Conservation (phyloP, 805 yeast genomes). For the Schizosaccharomyces octosporus region DNA sequence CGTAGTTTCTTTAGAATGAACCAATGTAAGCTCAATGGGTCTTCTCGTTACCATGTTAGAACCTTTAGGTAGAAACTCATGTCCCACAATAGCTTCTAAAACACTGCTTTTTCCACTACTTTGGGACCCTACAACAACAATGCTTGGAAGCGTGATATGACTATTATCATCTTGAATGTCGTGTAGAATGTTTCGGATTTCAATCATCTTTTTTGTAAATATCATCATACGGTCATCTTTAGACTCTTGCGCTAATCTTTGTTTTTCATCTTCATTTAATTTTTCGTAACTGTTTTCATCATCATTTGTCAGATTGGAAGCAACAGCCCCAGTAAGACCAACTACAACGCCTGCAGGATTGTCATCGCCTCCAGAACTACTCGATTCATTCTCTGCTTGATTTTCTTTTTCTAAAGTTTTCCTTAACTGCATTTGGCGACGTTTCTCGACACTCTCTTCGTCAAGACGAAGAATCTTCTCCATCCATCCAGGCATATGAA, state of each 20-base stretch:
- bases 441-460: neutral
- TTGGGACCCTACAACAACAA: constrained; percentile 95
- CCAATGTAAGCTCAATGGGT: constrained; percentile 82
- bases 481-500: neutral
- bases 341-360: neutral
- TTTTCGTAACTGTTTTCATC: neutral
- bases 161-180: constrained; percentile 55
- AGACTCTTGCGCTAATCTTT: constrained; percentile 12
- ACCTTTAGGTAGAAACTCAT: constrained; percentile 90
- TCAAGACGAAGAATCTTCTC: neutral
- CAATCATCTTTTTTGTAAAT: constrained; percentile 88
- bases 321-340: neutral
- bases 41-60: constrained; percentile 94
- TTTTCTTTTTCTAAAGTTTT: neutral
- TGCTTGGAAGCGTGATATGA: constrained; percentile 84
- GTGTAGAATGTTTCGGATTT: constrained; percentile 56
- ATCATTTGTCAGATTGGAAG: neutral
- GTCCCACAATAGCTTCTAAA: constrained; percentile 73
- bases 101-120: constrained; percentile 94
- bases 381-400: neutral
- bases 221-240: constrained; percentile 52
- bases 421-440: neutral
- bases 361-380: neutral
- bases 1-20: constrained; percentile 59
- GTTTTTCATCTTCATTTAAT: neutral